Evolutionary conservation across 148 eudicot species (phyloP).

Genomic region (Dysphania ambrosioides): DNA sequence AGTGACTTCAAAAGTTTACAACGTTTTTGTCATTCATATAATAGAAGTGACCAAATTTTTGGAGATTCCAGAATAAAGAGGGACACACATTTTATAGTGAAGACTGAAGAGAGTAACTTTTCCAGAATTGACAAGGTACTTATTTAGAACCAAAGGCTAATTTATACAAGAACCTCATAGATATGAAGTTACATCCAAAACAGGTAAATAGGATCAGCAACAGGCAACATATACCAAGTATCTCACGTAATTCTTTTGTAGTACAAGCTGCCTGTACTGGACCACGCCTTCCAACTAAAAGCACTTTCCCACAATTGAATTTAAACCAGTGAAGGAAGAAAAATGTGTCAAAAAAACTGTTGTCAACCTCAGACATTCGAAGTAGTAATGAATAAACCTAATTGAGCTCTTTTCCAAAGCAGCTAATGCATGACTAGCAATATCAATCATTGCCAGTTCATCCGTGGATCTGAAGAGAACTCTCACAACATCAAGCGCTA

Average conservation of each 20-base stretch:
- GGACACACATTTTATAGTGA: background rate
- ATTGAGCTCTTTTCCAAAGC: conserved; percentile 74
- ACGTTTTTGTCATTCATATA: no score
- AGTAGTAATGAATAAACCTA: conserved; percentile 41
- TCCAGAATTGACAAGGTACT: background rate
- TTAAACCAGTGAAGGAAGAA: conserved; percentile 9
- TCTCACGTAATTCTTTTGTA: conserved; percentile 92
- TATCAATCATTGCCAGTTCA: conserved; percentile 80
- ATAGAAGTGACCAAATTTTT: no score
- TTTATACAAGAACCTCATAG: background rate
- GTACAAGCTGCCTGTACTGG: conserved; percentile 99
- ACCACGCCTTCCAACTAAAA: conserved; percentile 97
- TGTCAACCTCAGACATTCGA: background rate
- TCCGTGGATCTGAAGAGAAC: conserved; percentile 63
- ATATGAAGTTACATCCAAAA: background rate
- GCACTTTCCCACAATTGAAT: conserved; percentile 63
- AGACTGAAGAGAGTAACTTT: background rate
- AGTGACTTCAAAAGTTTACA: no score
- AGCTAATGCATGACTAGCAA: conserved; percentile 70
- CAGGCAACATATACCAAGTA: conserved; percentile 55
- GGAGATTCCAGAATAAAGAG: background rate
- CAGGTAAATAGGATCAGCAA: background rate
- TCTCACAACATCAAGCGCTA: conserved; percentile 96
- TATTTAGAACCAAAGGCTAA: background rate
- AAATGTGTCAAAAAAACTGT: background rate